These are phyloP conservation scores for Evansstolkia leycettana DNA, from an alignment of 495 filamentous ascomycete species.

Conservation along the genomic window DNA sequence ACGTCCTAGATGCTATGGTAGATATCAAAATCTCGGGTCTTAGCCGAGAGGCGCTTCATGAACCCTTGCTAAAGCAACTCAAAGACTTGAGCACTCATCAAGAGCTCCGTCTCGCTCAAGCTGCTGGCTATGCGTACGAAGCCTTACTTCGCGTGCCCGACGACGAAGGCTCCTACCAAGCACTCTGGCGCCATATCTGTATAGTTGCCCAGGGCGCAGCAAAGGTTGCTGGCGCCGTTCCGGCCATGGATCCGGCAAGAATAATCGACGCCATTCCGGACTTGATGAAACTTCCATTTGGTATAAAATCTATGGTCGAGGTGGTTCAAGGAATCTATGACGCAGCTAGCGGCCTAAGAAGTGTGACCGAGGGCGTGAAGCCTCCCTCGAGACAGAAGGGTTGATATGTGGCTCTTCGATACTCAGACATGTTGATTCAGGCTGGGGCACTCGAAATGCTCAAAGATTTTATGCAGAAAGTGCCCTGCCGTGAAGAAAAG, in stretches of 20 bases:
- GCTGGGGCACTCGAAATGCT: neutral
- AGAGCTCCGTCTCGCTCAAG: slow-evolving; percentile 6
- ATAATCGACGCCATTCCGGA: slow-evolving; percentile 3
- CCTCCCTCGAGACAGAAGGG: neutral
- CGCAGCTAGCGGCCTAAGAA: neutral
- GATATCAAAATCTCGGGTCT: slow-evolving; percentile 1
- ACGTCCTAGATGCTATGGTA: slow-evolving; percentile 1
- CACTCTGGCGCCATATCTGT: neutral
- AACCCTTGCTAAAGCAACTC: slow-evolving; percentile 1
- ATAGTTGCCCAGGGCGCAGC: neutral
- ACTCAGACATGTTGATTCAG: neutral
- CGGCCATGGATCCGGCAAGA: slow-evolving; percentile 6
- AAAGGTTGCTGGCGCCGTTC: slow-evolving; percentile 3
- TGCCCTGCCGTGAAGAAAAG: neutral
- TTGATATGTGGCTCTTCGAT: slow-evolving; percentile 2
- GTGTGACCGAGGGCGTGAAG: neutral
- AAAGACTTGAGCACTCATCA: neutral
- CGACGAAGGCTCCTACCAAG: slow-evolving; percentile 2
- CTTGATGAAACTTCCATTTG: slow-evolving; percentile 2
- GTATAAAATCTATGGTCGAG: neutral
- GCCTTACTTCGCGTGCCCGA: slow-evolving; percentile 3
- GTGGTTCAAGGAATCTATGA: neutral
- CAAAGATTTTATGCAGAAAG: neutral
- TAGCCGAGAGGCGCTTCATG: neutral
- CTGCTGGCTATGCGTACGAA: slow-evolving; percentile 6